Base-by-base conservation (phyloP, 1,284 basidiomycete genomes). In the Cerrena zonata region DNA sequence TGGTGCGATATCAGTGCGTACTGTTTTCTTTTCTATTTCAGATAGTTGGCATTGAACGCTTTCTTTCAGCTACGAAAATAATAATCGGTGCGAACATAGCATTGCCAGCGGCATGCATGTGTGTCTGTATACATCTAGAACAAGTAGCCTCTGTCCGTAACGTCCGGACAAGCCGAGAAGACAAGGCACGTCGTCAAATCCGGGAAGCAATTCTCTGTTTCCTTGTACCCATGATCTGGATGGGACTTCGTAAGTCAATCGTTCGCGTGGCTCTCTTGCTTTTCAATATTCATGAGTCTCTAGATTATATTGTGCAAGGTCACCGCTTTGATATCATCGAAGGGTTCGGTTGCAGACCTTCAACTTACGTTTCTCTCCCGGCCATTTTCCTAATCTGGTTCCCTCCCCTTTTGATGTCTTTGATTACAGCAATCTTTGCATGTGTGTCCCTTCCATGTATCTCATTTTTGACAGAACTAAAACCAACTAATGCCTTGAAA, bases 1-100 rank as follows among this genome's bases (percentile, higher is more conserved):
- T 89, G 82, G 81, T 89, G 86, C 58, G 86, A 87, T 59, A 80
- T 87, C 41, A 66, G 82, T 84, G 55, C 49, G 77, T 62, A 5
- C 19, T 11, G 11, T 11, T 25, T 43, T 5, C 5, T 10, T 22
- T 10, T 3, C 5, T 25, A 22, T 43, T 15, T 43, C 19, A 5
- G 5, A 5, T 15, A 22, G 24, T n/a, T 15, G 5, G 4, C 41
- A 43, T 43, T 15, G 41, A 5, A 18, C 19, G n/a, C 19, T 39
- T 15, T n/a, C 10, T 12, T 44, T 5, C 50, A 75, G 73, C 61
- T n/a, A 65, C 67, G 5, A 70, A 69, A 47, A 49, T 76, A n/a
- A 41, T 57, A 0, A 46, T 69, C 2, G 71, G 65, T 0, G 53
- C 65, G 1, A 56, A 58, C 1, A 54, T 69, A 0, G 74, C 69